Percentiles rank a stretch among this genome's conserved stretches.
phyloP scores from a whole-genome alignment of 2,329 filamentous ascomycete species.

The Fusarium verrucosum region DNA sequence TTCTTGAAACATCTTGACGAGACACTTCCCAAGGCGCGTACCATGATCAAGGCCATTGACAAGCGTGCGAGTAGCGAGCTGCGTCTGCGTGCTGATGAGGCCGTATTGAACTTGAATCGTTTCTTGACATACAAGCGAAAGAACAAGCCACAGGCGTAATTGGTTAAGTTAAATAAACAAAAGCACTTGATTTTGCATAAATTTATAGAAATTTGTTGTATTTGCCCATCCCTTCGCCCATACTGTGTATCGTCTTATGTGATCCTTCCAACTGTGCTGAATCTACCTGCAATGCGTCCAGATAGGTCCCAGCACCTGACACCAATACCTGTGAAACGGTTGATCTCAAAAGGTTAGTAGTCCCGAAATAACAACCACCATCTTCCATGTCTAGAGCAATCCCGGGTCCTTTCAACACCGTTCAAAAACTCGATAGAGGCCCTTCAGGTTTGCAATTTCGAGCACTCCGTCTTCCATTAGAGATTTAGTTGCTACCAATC shows the following conservation, averaged over 20 bases:
- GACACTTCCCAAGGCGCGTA: constrained; percentile 61
- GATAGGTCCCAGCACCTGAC: background rate
- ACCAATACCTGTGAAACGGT: background rate
- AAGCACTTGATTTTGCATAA: constrained; percentile 10
- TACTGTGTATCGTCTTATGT: background rate
- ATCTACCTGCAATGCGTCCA: background rate
- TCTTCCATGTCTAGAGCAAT: background rate
- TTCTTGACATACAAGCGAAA: constrained; percentile 74
- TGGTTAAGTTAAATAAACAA: constrained; percentile 22
- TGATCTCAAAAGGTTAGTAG: background rate
- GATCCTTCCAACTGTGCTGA: background rate
- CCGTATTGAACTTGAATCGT: constrained; percentile 65
- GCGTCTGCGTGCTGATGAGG: constrained; percentile 68
- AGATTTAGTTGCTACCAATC: constrained; percentile 81
- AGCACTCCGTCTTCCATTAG: constrained; percentile 79
- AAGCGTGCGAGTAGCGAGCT: constrained; percentile 67
- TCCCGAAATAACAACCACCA: constrained; percentile 7
- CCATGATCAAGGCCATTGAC: constrained; percentile 68
- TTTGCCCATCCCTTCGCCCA: background rate
- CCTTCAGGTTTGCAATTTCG: constrained; percentile 91
- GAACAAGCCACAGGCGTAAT: constrained; percentile 54
- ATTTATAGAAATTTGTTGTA: constrained; percentile 1
- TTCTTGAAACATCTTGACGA: constrained; percentile 69
- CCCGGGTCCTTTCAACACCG: constrained; percentile 69
- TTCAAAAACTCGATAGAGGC: constrained; percentile 94